A percentile compares a stretch with the other conserved stretches of the same genome.
These are phyloP conservation scores for Penicillium diatomitis DNA, from an alignment of 495 filamentous ascomycete genomes.

Conservation along the genomic window DNA sequence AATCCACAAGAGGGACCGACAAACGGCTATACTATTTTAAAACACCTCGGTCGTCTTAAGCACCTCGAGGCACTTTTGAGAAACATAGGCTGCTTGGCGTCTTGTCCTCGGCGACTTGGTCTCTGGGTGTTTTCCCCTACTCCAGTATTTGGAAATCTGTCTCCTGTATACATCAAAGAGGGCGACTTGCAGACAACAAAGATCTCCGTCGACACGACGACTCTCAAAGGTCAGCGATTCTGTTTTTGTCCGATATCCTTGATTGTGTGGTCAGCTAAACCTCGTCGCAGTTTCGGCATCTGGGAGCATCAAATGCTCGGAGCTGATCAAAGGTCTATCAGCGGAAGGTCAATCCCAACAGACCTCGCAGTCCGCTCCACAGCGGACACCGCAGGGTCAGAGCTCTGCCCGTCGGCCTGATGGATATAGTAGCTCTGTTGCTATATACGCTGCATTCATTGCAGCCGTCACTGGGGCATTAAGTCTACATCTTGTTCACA, in stretches of 20 bases:
- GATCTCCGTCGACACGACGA: constrained; percentile 25
- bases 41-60: constrained; percentile 38
- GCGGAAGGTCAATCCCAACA: constrained; percentile 22
- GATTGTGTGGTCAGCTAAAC: constrained; percentile 4
- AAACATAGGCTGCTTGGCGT: constrained; percentile 30
- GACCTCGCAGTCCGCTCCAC: constrained; percentile 13
- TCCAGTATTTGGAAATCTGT: constrained; percentile 32
- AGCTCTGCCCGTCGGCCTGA: constrained; percentile 22
- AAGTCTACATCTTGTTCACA: constrained; percentile 31
- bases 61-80: constrained; percentile 34
- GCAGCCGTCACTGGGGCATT: constrained; percentile 35
- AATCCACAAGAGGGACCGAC: constrained; percentile 27
- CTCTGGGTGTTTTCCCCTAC: constrained; percentile 38
- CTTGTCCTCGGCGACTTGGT: constrained; percentile 35
- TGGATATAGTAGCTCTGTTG: constrained; percentile 26
- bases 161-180: constrained; percentile 18
- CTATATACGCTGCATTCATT: constrained; percentile 38
- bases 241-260: background rate
- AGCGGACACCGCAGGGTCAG: constrained; percentile 20
- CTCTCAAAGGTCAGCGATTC: constrained; percentile 28
- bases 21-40: constrained; percentile 36
- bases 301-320: constrained; percentile 27
- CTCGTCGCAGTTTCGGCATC: constrained; percentile 28
- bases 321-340: constrained; percentile 32
- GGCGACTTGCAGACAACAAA: constrained; percentile 23